Evolutionary conservation across 305 asterid species (phyloP), one percentile per base, ranked within the genome.

Genomic region (Solanum hybrid): DNA sequence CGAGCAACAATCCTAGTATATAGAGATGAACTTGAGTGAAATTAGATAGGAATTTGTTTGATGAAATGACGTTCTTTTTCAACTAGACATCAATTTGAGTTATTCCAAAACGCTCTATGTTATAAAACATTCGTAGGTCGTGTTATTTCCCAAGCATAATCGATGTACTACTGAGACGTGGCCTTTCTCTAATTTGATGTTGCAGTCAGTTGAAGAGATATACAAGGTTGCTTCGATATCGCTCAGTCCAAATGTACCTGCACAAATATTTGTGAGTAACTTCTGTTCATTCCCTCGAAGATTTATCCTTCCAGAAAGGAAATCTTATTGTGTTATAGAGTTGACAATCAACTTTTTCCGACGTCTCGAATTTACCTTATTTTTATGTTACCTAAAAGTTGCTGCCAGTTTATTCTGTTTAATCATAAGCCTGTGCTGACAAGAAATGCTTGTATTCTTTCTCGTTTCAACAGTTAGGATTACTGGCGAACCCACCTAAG

Each of bases 201-300:
- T 91, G 91, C 96, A 97, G 99, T 89, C 98, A 16, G 98, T 97
- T 13, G 99, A 97, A 91, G 99, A 97, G 96, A 97, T 97, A 87
- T 97, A 97, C 96, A 97, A 97, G 94, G 98, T 97, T 92, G 91
- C 99, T 73, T 97, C 99, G 69, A 97, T 97, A 91, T 86, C 99
- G 39, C 97, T 97, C 89, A 95, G 99, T 92, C 99, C 99, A 85
- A 97, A 96, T 90, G 99, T 97, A 57, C 98, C 99, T 77, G 99
- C 95, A 61, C 99, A 97, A 93, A 95, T 97, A 91, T 96, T 97
- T 57, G 99, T 97, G 94, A 94, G 99, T 84, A 84, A 6, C 5
- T 51, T 84, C 1, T 20, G 13, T 29, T 84, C 40, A 10, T 46
- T 51, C 4, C 73, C 28, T 83, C 6, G 20, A 29, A 28, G 5